These are phyloP conservation scores for Oidiodendron maius DNA, from an alignment of 495 filamentous ascomycete species.

Conservation along the genomic window DNA sequence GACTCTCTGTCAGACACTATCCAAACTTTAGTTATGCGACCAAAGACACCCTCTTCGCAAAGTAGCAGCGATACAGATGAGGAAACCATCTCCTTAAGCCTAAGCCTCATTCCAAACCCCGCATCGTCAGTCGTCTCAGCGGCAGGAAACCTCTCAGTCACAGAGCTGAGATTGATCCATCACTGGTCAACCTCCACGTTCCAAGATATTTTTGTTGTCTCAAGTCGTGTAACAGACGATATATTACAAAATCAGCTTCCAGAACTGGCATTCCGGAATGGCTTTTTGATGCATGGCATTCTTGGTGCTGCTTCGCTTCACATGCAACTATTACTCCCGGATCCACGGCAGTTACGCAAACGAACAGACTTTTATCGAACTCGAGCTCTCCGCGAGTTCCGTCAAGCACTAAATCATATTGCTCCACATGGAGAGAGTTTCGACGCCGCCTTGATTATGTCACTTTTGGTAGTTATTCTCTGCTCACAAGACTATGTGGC, in stretches of 20 bases:
- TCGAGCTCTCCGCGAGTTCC: slow-evolving; percentile 36
- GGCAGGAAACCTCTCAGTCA: slow-evolving; percentile 5
- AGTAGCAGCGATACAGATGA: slow-evolving; percentile 3
- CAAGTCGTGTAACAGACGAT: slow-evolving; percentile 17
- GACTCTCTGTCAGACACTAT: not conserved
- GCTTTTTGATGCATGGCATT: slow-evolving; percentile 44
- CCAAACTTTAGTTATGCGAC: not conserved
- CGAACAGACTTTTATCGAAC: slow-evolving; percentile 31
- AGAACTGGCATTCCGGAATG: slow-evolving; percentile 38
- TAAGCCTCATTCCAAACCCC: slow-evolving; percentile 1
- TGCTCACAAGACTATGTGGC: slow-evolving; percentile 3
- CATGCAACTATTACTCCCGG: slow-evolving; percentile 26
- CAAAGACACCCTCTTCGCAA: not conserved
- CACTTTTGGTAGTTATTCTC: slow-evolving; percentile 13
- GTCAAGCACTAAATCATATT: slow-evolving; percentile 34
- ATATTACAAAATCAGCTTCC: slow-evolving; percentile 36
- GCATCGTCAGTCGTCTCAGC: slow-evolving; percentile 12
- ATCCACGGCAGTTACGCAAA: slow-evolving; percentile 12
- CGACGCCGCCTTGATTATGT: slow-evolving; percentile 17
- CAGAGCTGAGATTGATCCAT: slow-evolving; percentile 15
- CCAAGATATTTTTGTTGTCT: slow-evolving; percentile 4
- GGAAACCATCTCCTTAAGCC: not conserved
- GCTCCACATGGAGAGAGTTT: slow-evolving; percentile 25
- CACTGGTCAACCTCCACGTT: slow-evolving; percentile 15
- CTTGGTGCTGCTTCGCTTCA: slow-evolving; percentile 42